These are phyloP conservation scores for Penicillium sp. DNA, from an alignment of 2,329 filamentous ascomycete genomes.

Conservation along the genomic window DNA sequence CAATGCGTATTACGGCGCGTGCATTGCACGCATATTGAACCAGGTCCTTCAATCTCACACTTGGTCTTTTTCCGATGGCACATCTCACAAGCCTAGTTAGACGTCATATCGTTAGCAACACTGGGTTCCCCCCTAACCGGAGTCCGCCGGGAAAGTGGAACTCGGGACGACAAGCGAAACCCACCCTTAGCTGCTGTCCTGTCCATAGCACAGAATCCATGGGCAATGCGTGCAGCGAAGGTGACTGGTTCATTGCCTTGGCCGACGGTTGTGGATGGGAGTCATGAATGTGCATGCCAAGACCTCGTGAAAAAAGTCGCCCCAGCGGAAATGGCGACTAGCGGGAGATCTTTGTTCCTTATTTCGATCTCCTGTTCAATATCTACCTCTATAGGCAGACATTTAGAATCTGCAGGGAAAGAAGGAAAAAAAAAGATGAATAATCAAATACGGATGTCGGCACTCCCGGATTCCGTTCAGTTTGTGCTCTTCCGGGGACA, in stretches of 20 bases:
- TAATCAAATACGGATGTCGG: constrained; percentile 10
- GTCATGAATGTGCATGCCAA: constrained; percentile 19
- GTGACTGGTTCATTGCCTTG: constrained; percentile 2
- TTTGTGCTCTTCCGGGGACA: constrained; percentile 1
- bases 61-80: constrained; percentile 86
- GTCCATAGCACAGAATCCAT: background rate
- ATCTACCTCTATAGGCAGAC: background rate
- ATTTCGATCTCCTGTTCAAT: background rate
- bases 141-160: background rate
- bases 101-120: constrained; percentile 2
- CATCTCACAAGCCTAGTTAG: constrained; percentile 78
- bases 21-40: constrained; percentile 72
- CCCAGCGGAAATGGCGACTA: constrained; percentile 1
- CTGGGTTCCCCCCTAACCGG: background rate
- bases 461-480: constrained; percentile 7
- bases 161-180: background rate
- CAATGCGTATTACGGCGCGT: constrained; percentile 93
- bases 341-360: constrained; percentile 5
- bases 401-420: background rate
- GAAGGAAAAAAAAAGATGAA: background rate
- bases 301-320: constrained; percentile 6
- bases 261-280: constrained; percentile 8
- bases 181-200: background rate
- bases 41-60: constrained; percentile 84
- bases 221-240: background rate